phyloP scores from a whole-genome alignment of 1,284 basidiomycete species.

The Hymenochaete sp. region DNA sequence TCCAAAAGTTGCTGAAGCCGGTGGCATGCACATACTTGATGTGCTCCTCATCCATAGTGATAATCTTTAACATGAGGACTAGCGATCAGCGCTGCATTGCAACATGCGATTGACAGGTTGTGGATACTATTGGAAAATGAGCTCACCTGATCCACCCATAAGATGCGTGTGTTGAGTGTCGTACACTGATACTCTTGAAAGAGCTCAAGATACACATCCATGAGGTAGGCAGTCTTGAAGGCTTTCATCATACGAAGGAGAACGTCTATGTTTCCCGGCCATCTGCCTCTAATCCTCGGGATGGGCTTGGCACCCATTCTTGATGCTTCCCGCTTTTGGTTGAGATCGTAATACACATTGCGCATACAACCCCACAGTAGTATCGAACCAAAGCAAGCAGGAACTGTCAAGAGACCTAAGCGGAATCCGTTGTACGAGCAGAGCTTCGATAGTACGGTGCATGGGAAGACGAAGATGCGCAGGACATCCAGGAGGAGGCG shows the following conservation, averaged over 20 bases:
- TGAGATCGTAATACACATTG: slow-evolving; percentile 28
- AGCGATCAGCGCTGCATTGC: too few relatives aligned
- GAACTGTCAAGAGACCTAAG: slow-evolving; percentile 29
- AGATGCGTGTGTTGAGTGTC: slow-evolving; percentile 54
- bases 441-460: slow-evolving; percentile 26
- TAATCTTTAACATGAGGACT: slow-evolving; percentile 36
- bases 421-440: slow-evolving; percentile 23
- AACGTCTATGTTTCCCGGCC: slow-evolving; percentile 67
- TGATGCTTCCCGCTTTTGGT: slow-evolving; percentile 36
- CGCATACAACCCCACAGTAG: slow-evolving; percentile 32
- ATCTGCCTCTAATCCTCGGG: slow-evolving; percentile 52
- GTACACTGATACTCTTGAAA: slow-evolving; percentile 62
- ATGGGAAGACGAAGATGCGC: slow-evolving; percentile 34
- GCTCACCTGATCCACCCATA: slow-evolving; percentile 59
- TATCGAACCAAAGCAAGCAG: slow-evolving; percentile 34
- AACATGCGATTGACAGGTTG: slow-evolving; percentile 3
- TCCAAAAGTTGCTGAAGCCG: slow-evolving; percentile 58
- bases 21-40: slow-evolving; percentile 57
- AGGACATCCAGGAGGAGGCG: slow-evolving; percentile 30
- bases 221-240: slow-evolving; percentile 49
- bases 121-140: slow-evolving; percentile 9
- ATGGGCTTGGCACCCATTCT: slow-evolving; percentile 43
- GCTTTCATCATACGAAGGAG: slow-evolving; percentile 46
- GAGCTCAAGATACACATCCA: slow-evolving; percentile 51
- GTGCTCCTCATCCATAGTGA: slow-evolving; percentile 65